These are phyloP conservation scores for Pisolithus albus DNA, from an alignment of 768 basidiomycete species.

Conservation along the genomic window DNA sequence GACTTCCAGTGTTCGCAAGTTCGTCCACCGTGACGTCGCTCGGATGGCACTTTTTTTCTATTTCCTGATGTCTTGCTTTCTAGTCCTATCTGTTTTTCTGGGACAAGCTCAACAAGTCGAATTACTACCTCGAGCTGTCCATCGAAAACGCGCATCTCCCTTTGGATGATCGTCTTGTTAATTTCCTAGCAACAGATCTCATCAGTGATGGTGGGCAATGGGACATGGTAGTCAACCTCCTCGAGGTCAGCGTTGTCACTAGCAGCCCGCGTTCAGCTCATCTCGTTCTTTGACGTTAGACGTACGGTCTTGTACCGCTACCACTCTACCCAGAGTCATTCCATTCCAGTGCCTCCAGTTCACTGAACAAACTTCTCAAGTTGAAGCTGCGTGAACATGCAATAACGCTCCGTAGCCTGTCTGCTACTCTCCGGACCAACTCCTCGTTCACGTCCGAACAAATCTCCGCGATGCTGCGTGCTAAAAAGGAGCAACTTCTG, in stretches of 20 bases:
- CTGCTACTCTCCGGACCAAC: conserved; percentile 45
- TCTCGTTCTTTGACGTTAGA: conserved; percentile 27
- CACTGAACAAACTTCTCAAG: conserved; percentile 76
- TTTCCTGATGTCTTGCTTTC: conserved; percentile 4
- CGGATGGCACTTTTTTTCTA: background rate
- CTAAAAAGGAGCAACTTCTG: conserved; percentile 82
- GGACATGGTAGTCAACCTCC: conserved; percentile 79
- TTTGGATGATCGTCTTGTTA: conserved; percentile 77
- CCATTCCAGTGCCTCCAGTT: conserved; percentile 67
- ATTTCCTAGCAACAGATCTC: conserved; percentile 66
- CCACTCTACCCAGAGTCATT: conserved; percentile 75
- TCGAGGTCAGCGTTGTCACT: conserved; percentile 38
- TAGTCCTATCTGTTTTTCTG: conserved; percentile 92
- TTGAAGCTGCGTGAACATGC: conserved; percentile 89
- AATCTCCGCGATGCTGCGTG: conserved; percentile 50
- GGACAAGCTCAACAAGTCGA: conserved; percentile 89
- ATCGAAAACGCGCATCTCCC: conserved; percentile 77
- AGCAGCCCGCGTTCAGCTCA: background rate
- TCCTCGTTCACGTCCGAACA: conserved; percentile 39
- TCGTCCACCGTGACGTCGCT: conserved; percentile 7
- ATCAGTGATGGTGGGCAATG: conserved; percentile 92
- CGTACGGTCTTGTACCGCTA: conserved; percentile 86
- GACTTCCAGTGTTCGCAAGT: conserved; percentile 92
- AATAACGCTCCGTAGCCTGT: conserved; percentile 65
- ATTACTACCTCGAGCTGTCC: conserved; percentile 84